phyloP scores from a whole-genome alignment of 129 eudicot species.

The Erigeron canadensis region DNA sequence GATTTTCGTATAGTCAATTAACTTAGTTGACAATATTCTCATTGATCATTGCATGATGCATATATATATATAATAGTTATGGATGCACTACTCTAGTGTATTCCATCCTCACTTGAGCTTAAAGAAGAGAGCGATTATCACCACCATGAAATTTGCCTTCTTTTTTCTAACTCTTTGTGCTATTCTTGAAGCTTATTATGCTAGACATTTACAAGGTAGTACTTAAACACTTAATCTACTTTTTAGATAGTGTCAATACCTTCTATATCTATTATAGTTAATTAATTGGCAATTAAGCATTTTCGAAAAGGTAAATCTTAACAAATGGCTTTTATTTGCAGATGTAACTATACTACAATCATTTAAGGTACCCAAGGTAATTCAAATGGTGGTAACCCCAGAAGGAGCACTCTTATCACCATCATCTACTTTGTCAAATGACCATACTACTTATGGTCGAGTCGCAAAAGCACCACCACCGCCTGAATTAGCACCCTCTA shows the following conservation, averaged over 20 bases:
- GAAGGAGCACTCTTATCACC: constrained; percentile 4
- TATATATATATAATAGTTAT: neutral
- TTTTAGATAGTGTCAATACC: neutral
- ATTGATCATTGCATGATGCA: neutral
- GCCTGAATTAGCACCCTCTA: neutral
- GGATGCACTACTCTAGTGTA: neutral
- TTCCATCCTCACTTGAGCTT: neutral
- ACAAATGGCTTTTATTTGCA: neutral
- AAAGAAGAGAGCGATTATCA: neutral
- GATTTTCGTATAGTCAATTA: neutral
- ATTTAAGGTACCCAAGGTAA: neutral
- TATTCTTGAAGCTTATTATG: constrained; percentile 18
- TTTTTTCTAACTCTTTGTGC: constrained; percentile 11
- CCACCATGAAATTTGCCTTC: constrained; percentile 12
- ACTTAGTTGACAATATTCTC: neutral
- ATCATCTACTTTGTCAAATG: neutral
- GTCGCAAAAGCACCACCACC: neutral
- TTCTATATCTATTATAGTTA: neutral
- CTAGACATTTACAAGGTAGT: constrained; percentile 23
- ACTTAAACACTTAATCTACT: too few relatives aligned
- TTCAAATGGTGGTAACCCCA: constrained; percentile 18
- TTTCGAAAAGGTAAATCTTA: neutral
- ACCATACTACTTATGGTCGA: neutral
- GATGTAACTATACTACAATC: neutral
- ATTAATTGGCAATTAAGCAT: neutral